Percentiles rank a stretch among this genome's conserved stretches.
Conservation (phyloP, 306 rosid species). For the Ceratonia siliqua region DNA sequence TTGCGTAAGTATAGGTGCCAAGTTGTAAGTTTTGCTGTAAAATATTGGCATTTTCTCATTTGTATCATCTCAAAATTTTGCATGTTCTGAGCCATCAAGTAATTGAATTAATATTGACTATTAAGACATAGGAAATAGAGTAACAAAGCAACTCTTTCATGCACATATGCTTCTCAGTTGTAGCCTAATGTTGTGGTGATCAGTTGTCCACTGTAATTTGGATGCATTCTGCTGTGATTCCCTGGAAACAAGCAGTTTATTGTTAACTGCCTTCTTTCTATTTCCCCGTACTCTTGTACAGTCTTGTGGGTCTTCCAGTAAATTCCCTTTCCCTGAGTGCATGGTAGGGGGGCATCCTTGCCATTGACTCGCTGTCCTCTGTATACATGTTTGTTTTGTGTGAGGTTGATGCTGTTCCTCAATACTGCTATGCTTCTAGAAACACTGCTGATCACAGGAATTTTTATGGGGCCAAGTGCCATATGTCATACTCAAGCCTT, state of each 20-base stretch:
- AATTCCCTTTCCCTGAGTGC: not conserved
- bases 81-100: not conserved
- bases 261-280: not conserved
- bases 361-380: not conserved
- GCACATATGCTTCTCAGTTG: not conserved
- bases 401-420: not conserved
- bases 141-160: not conserved
- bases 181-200: not conserved
- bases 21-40: not conserved
- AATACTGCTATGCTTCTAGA: not conserved
- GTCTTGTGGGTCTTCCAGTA: not conserved
- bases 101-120: not conserved
- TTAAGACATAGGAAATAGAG: not conserved
- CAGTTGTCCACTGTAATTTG: constrained; percentile 1
- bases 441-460: not conserved
- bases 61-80: not conserved
- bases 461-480: not conserved
- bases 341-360: not conserved
- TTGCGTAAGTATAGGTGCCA: not conserved
- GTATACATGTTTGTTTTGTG: not conserved
- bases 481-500: not conserved
- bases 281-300: not conserved
- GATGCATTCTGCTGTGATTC: constrained; percentile 14
- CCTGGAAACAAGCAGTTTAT: not conserved
- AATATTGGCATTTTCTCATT: not conserved